Evolutionary conservation across 345 rosid genomes (phyloP).

Genomic region (Lepidium africanum): DNA sequence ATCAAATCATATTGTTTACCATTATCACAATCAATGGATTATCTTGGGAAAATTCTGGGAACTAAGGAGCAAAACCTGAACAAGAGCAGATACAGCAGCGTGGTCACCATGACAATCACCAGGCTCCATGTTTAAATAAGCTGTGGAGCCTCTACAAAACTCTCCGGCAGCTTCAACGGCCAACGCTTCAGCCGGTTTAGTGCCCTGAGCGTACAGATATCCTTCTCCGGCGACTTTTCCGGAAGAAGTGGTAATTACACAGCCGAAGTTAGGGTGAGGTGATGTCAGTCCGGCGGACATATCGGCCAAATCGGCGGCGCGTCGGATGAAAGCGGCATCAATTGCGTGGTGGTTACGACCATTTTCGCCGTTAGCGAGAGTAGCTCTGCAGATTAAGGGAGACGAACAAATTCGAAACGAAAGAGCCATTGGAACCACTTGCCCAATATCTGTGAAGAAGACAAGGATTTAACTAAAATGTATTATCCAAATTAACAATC

Average conservation of each 20-base stretch:
- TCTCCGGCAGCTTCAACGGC: slow-evolving; percentile 71
- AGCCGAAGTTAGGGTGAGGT: slow-evolving; percentile 93
- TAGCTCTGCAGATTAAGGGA: slow-evolving; percentile 34
- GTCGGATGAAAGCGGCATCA: slow-evolving; percentile 52
- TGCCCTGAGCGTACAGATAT: slow-evolving; percentile 77
- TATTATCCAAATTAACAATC: background rate
- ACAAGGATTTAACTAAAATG: background rate
- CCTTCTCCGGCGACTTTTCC: slow-evolving; percentile 76
- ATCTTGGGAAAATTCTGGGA: background rate
- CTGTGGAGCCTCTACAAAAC: slow-evolving; percentile 52
- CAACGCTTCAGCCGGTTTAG: slow-evolving; percentile 65
- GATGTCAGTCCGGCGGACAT: slow-evolving; percentile 75
- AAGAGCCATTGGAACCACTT: slow-evolving; percentile 31
- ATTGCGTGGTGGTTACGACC: slow-evolving; percentile 26
- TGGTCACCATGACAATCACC: slow-evolving; percentile 92
- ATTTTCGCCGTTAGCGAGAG: background rate
- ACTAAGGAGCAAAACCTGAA: slow-evolving; percentile 45
- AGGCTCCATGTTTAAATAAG: slow-evolving; percentile 82
- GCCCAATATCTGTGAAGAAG: background rate
- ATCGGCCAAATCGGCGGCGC: slow-evolving; percentile 65
- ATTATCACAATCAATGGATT: background rate
- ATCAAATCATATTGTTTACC: background rate
- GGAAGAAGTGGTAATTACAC: slow-evolving; percentile 47
- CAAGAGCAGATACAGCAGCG: slow-evolving; percentile 77
- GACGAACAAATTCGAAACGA: slow-evolving; percentile 22